Evolutionary conservation across 306 rosid genomes (phyloP), one percentile per base, ranked within the genome.

Genomic region (Castanea crenata): DNA sequence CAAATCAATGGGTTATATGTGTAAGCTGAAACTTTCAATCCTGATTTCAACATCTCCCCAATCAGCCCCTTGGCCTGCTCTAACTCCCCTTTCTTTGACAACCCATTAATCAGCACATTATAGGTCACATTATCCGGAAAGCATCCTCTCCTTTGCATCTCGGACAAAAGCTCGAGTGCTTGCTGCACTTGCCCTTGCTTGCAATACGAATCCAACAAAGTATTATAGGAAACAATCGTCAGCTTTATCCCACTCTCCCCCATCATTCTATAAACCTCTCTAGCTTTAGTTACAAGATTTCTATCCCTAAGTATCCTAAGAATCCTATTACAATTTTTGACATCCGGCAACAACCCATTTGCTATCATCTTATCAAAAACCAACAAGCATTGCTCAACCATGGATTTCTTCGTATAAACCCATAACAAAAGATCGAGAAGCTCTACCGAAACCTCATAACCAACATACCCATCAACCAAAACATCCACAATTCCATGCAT

Each of bases 261-360:
- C 97, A 93, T 93, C 15, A 74, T 76, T 78, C 73, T 78, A 82
- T 86, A 91, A 79, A 93, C 85, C 31, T 84, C 90, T 57, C 80
- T 86, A 58, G 87, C 89, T 69, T 74, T 81, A 57, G 25, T 64
- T 57, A 51, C 61, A 57, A 86, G 78, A 23, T 77, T 35, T 74
- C 65, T 84, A 78, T 91, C 89, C 78, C 90, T 86, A 76, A 93
- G 81, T 80, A 84, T 59, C 80, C 80, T 93, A 51, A 93, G 89
- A 80, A 91, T 76, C 87, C 97, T 91, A 86, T 93, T 93, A 76
- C 94, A 93, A 78, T 87, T 88, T 82, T 38, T 85, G 77, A 90
- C 91, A 76, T 88, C 93, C 0, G 98, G 98, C 73, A 90, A 78
- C 68, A 93, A 55, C 9, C 91, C 92, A 35, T 76, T 88, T 54